phyloP scores from a whole-genome alignment of 2,329 filamentous ascomycete genomes.

The Ceratocystis cacaofunesta region DNA sequence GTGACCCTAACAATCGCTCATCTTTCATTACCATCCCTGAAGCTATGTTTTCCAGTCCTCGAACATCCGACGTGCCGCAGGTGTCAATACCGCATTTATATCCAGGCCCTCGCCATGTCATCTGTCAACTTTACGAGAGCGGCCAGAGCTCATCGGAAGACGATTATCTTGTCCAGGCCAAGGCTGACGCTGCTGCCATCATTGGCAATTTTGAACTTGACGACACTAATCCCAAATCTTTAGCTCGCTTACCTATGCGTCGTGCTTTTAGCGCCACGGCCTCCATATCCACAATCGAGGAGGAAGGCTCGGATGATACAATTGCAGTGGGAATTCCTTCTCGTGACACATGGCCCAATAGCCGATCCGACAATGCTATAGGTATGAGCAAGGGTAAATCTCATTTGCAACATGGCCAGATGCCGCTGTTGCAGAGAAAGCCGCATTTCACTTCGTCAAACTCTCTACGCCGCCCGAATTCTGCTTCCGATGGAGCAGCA shows the following conservation, averaged over 20 bases:
- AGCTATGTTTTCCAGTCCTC: constrained; percentile 10
- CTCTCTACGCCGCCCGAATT: background rate
- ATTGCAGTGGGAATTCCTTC: constrained; percentile 9
- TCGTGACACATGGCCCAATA: constrained; percentile 15
- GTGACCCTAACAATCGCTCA: constrained; percentile 13
- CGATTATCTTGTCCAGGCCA: constrained; percentile 12
- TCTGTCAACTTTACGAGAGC: constrained; percentile 13
- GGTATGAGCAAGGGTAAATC: background rate
- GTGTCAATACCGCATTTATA: background rate
- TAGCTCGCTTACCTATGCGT: background rate
- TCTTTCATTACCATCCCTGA: constrained; percentile 16
- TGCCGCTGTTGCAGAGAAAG: constrained; percentile 7
- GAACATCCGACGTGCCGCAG: background rate
- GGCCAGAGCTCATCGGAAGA: constrained; percentile 9
- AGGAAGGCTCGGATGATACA: constrained; percentile 17
- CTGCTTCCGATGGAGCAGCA: background rate
- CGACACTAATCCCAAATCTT: background rate
- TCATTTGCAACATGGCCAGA: background rate
- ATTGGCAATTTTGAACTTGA: constrained; percentile 6
- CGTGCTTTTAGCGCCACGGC: constrained; percentile 7
- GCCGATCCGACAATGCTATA: background rate
- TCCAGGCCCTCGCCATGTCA: background rate
- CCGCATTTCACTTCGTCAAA: constrained; percentile 3
- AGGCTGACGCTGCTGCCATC: constrained; percentile 13
- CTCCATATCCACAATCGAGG: constrained; percentile 15